These are phyloP conservation scores for Batkoa obscura DNA, from an alignment of 371 early-diverging fungal species.

Conservation along the genomic window DNA sequence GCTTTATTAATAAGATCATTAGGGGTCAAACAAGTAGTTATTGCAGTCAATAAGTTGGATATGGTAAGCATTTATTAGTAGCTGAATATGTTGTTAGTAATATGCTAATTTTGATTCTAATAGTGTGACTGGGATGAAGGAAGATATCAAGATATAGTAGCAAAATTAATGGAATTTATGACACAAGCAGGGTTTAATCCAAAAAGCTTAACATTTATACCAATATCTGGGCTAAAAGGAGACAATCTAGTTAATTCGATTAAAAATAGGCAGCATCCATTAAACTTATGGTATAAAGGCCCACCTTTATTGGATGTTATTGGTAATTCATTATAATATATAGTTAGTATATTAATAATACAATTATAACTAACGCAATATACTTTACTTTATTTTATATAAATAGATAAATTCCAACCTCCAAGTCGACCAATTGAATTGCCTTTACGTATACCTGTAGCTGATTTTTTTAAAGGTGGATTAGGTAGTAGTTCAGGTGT, in stretches of 20 bases:
- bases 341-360: conserved; percentile 82
- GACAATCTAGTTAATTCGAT: conserved; percentile 71
- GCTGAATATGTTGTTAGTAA: neutral
- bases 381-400: conserved; percentile 50
- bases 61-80: conserved; percentile 28
- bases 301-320: conserved; percentile 15
- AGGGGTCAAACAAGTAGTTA: conserved; percentile 93
- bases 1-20: conserved; percentile 93
- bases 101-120: neutral
- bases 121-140: conserved; percentile 59
- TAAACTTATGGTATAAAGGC: conserved; percentile 82
- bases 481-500: conserved; percentile 68
- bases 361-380: conserved; percentile 55
- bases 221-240: conserved; percentile 94
- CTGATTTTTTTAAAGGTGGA: conserved; percentile 97
- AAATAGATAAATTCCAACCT: conserved; percentile 86
- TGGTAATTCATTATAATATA: conserved; percentile 56
- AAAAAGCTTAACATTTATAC: conserved; percentile 81
- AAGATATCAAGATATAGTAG: conserved; percentile 85
- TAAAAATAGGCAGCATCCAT: conserved; percentile 46
- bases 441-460: conserved; percentile 93
- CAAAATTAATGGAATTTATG: conserved; percentile 83
- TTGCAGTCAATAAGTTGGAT: conserved; percentile 99
- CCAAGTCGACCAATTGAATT: conserved; percentile 78
- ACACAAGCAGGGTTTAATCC: conserved; percentile 91